Conservation (phyloP, 2,329 filamentous ascomycete genomes). For the Byssochlamys sp. region DNA sequence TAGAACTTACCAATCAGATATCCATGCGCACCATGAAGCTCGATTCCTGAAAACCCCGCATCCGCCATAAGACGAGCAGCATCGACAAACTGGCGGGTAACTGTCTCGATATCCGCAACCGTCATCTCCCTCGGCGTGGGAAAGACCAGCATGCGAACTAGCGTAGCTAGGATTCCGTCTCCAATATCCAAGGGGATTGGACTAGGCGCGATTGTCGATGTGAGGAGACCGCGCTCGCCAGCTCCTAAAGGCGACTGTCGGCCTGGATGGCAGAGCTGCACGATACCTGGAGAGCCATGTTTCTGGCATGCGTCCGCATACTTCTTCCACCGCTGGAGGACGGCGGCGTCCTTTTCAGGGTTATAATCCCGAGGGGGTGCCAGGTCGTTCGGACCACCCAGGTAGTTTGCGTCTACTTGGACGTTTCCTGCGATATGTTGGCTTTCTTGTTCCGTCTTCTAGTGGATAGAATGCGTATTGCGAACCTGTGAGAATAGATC, state of each 20-base stretch:
- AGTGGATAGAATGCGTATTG: neutral
- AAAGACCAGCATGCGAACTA: slow-evolving; percentile 19
- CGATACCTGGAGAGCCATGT: slow-evolving; percentile 34
- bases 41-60: slow-evolving; percentile 44
- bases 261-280: slow-evolving; percentile 38
- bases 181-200: slow-evolving; percentile 33
- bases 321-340: slow-evolving; percentile 18
- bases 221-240: slow-evolving; percentile 24
- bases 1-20: slow-evolving; percentile 38
- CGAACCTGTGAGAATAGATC: neutral
- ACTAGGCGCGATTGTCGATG: slow-evolving; percentile 27
- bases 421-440: slow-evolving; percentile 23
- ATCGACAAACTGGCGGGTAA: slow-evolving; percentile 45
- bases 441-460: too few relatives aligned
- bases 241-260: slow-evolving; percentile 34
- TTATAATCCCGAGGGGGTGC: slow-evolving; percentile 6
- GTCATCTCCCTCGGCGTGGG: slow-evolving; percentile 51
- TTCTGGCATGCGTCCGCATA: slow-evolving; percentile 23
- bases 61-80: slow-evolving; percentile 43
- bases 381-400: slow-evolving; percentile 23
- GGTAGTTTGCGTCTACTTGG: slow-evolving; percentile 37
- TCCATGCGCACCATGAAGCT: slow-evolving; percentile 46
- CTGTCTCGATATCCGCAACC: slow-evolving; percentile 43
- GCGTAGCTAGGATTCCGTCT: slow-evolving; percentile 26
- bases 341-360: neutral